Evolutionary conservation across 1,284 basidiomycete species (phyloP), one percentile per base, ranked within the genome.

Genomic region (Ustilago xerochloae): DNA sequence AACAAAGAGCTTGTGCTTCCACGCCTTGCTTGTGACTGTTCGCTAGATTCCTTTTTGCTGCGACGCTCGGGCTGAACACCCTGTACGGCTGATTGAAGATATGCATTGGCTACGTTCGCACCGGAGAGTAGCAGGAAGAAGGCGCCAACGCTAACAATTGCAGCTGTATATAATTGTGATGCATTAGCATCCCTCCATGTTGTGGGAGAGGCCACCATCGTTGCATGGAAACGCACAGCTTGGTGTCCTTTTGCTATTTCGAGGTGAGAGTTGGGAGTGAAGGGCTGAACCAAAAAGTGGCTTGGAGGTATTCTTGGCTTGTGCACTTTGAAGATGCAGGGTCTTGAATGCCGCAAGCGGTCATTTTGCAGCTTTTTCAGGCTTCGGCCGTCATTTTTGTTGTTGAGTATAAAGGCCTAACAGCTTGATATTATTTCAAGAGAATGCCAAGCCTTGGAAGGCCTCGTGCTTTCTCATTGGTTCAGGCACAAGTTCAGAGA

Each of bases 161-260:
- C 58, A 9, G 62, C 59, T 0, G 68, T 71, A 24, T 64, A 65
- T 4, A 71, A 54, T 39, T 71, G 65, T 15, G 65, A 63, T 18
- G 43, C 59, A 20, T n/a, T 63, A 3, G 65, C 65, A 43, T 68
- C 60, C 36, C 60, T 53, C 55, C 60, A 68, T 13, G 60, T 26
- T 20, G 60, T n/a, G n/a, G n/a, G 51, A 12, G 50, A 22, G 2
- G 57, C 38, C 16, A 57, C 38, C 65, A 68, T 68, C 16, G 10
- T 54, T 13, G 63, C 20, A 4, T 7, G n/a, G 30, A n/a, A n/a
- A n/a, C n/a, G n/a, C n/a, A n/a, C n/a, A n/a, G n/a, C n/a, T n/a
- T n/a, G n/a, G n/a, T n/a, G n/a, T 20, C 22, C 29, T 18, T 15
- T 29, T 18, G 16, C 22, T 18, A 24, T 8, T 20, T 18, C 8